phyloP scores from a whole-genome alignment of 2,329 filamentous ascomycete genomes.

The Alternaria longipes region DNA sequence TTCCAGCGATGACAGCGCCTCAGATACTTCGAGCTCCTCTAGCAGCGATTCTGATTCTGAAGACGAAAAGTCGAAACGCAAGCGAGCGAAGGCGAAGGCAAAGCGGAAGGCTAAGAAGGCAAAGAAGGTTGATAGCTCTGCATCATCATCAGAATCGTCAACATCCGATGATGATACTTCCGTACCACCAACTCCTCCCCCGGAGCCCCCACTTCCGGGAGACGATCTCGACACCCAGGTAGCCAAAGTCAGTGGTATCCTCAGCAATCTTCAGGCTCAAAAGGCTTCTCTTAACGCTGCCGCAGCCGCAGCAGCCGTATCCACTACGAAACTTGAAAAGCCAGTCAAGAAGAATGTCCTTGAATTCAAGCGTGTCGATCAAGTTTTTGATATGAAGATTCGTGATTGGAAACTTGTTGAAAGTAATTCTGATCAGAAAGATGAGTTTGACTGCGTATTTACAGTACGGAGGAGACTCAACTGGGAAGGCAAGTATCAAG shows the following conservation, averaged over 20 bases:
- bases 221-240: conserved; percentile 26
- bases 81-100: conserved; percentile 28
- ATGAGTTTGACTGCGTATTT: conserved; percentile 79
- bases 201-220: conserved; percentile 11
- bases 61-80: conserved; percentile 28
- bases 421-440: conserved; percentile 69
- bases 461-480: conserved; percentile 84
- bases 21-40: conserved; percentile 22
- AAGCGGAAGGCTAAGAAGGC: conserved; percentile 30
- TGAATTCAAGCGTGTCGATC: conserved; percentile 75
- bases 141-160: conserved; percentile 18
- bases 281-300: conserved; percentile 20
- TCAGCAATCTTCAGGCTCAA: conserved; percentile 27
- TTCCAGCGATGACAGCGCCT: conserved; percentile 30
- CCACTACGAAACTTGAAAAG: conserved; percentile 26
- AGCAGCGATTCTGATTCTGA: conserved; percentile 28
- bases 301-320: conserved; percentile 17
- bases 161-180: conserved; percentile 20
- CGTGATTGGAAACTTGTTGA: conserved; percentile 72
- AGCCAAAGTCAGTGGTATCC: conserved; percentile 21
- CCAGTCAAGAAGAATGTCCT: conserved; percentile 53
- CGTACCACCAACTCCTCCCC: background rate
- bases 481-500: conserved; percentile 80
- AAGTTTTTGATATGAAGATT: conserved; percentile 61
- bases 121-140: conserved; percentile 16